Evolutionary conservation across 2,329 filamentous ascomycete genomes (phyloP).

Genomic region (Endothia cerciana): DNA sequence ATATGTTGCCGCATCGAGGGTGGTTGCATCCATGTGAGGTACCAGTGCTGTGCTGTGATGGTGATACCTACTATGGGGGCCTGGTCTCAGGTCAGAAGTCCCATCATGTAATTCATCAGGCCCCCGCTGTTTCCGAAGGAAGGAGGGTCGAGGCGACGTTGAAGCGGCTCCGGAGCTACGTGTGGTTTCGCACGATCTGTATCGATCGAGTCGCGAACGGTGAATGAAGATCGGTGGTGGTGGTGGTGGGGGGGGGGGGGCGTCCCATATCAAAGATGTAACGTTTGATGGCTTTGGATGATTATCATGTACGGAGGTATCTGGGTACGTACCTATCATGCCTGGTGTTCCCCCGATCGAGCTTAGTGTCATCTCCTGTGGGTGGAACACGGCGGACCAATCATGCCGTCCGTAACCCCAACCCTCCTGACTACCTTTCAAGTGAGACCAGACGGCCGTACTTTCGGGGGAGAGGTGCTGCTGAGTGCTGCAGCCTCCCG

Average conservation of each 20-base stretch:
- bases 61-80: no score
- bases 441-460: neutral
- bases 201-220: neutral
- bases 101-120: neutral
- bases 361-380: neutral
- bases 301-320: neutral
- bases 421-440: constrained; percentile 1
- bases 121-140: constrained; percentile 3
- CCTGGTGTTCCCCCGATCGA: neutral
- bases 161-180: constrained; percentile 25
- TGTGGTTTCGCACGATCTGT: constrained; percentile 16
- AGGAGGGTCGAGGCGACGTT: constrained; percentile 28
- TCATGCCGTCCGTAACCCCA: neutral
- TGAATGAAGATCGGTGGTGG: neutral
- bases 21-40: neutral
- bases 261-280: constrained; percentile 17
- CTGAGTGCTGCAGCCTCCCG: no score
- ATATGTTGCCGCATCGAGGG: neutral
- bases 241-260: no score
- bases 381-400: neutral
- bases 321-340: neutral
- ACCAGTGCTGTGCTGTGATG: neutral
- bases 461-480: no score
- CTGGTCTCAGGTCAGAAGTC: neutral
- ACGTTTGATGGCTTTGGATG: constrained; percentile 13